Percentiles rank a stretch among this genome's conserved stretches.
Conservation (phyloP, 768 basidiomycete genomes). For the Boletus rubropictus region DNA sequence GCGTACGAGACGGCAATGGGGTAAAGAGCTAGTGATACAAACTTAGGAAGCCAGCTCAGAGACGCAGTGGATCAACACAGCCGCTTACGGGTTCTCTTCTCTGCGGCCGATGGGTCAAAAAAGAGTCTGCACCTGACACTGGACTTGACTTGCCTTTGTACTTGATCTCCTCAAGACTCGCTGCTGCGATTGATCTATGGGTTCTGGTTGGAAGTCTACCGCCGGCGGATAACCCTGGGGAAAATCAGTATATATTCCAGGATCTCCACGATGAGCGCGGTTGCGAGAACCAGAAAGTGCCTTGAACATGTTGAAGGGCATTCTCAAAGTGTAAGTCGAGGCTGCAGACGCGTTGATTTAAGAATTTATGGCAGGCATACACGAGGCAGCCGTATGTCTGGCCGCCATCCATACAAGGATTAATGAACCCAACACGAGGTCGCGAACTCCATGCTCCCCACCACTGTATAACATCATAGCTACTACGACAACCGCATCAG, state of each 20-base stretch:
- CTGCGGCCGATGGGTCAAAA: slow-evolving; percentile 18
- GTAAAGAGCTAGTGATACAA: slow-evolving; percentile 25
- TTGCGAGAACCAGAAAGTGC: slow-evolving; percentile 32
- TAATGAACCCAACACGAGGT: slow-evolving; percentile 10
- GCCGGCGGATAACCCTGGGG: slow-evolving; percentile 27
- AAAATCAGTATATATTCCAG: slow-evolving; percentile 21
- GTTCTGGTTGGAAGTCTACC: slow-evolving; percentile 22
- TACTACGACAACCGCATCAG: background rate
- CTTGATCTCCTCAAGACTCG: slow-evolving; percentile 25
- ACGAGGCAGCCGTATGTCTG: slow-evolving; percentile 31
- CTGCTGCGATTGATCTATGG: slow-evolving; percentile 17
- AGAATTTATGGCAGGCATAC: slow-evolving; percentile 27
- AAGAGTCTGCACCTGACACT: background rate
- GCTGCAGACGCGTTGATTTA: slow-evolving; percentile 7
- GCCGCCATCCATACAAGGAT: slow-evolving; percentile 27
- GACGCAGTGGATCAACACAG: background rate
- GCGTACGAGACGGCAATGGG: slow-evolving; percentile 29
- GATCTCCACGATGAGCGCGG: slow-evolving; percentile 25
- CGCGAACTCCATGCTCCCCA: background rate
- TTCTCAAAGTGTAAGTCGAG: slow-evolving; percentile 22
- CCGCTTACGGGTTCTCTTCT: slow-evolving; percentile 29
- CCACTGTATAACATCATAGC: background rate
- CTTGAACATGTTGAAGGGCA: slow-evolving; percentile 36
- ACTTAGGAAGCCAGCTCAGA: slow-evolving; percentile 7
- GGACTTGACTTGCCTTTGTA: slow-evolving; percentile 20